Evolutionary conservation across 2,329 filamentous ascomycete genomes (phyloP).

Genomic region (Claviceps paspali): DNA sequence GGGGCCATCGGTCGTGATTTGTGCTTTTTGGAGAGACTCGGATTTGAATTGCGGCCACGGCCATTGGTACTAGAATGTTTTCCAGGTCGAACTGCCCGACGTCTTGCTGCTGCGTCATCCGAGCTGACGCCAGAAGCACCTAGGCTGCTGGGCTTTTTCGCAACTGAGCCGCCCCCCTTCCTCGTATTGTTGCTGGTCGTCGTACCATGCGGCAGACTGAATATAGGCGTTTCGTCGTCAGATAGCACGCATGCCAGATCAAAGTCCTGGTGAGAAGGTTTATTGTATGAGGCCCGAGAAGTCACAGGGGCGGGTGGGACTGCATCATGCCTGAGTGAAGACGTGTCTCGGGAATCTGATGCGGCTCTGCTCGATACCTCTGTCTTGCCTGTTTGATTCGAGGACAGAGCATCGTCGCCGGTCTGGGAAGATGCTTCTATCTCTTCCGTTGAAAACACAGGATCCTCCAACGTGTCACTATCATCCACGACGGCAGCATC

Average conservation of each 20-base stretch:
- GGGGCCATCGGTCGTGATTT: not conserved
- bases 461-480: slow-evolving; percentile 5
- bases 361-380: slow-evolving; percentile 7
- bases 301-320: not conserved
- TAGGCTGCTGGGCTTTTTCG: slow-evolving; percentile 2
- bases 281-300: not conserved
- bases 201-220: slow-evolving; percentile 5
- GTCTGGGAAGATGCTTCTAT: slow-evolving; percentile 2
- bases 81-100: slow-evolving; percentile 1
- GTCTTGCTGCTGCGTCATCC: not conserved
- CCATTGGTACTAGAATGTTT: not conserved
- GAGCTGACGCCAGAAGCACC: not conserved
- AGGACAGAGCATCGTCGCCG: slow-evolving; percentile 3
- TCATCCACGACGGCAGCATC: slow-evolving; percentile 1
- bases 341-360: slow-evolving; percentile 17
- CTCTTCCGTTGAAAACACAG: slow-evolving; percentile 4
- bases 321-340: slow-evolving; percentile 2
- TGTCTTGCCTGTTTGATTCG: slow-evolving; percentile 1
- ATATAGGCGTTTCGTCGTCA: slow-evolving; percentile 21
- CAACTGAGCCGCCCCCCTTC: not conserved
- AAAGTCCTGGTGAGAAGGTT: not conserved
- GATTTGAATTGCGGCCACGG: not conserved
- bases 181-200: not conserved
- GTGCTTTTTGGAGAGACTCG: not conserved
- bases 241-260: slow-evolving; percentile 15